These are phyloP conservation scores for Elsinoe australis DNA, from an alignment of 2,329 filamentous ascomycete genomes.

Conservation along the genomic window DNA sequence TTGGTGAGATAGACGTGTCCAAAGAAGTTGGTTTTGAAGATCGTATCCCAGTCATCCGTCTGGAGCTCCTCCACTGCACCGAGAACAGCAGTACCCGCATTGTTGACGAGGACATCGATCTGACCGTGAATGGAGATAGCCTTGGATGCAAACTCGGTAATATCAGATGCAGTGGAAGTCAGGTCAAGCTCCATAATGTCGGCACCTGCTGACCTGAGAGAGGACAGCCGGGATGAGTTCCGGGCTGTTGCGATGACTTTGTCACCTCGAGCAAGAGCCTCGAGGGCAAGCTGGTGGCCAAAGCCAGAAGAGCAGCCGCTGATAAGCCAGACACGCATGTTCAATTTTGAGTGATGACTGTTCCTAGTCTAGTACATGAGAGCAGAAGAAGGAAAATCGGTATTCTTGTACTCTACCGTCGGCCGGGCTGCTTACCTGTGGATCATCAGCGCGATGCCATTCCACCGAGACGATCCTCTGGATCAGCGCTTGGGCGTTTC, in stretches of 20 bases:
- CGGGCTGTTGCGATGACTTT: constrained; percentile 41
- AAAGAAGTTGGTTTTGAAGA: constrained; percentile 24
- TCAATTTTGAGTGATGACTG: not conserved
- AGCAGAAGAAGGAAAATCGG: too few relatives aligned
- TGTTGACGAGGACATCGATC: constrained; percentile 37
- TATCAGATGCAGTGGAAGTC: constrained; percentile 33
- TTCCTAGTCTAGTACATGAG: too few relatives aligned
- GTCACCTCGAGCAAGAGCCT: constrained; percentile 38
- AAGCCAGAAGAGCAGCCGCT: constrained; percentile 42
- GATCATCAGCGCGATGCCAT: too few relatives aligned
- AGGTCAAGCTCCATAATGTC: constrained; percentile 32
- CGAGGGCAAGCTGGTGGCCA: constrained; percentile 39
- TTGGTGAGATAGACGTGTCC: constrained; percentile 22
- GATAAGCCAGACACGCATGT: constrained; percentile 26
- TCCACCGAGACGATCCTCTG: too few relatives aligned
- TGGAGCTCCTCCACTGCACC: constrained; percentile 21
- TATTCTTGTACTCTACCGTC: too few relatives aligned
- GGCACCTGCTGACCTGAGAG: constrained; percentile 21
- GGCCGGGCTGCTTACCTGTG: too few relatives aligned
- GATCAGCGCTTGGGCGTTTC: too few relatives aligned
- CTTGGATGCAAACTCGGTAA: constrained; percentile 31
- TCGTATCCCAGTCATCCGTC: constrained; percentile 19
- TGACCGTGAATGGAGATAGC: constrained; percentile 29
- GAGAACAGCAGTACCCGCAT: constrained; percentile 31
- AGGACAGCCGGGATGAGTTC: constrained; percentile 25